These are phyloP conservation scores for Asclepias syriaca DNA, from an alignment of 257 asterid species.

Conservation along the genomic window DNA sequence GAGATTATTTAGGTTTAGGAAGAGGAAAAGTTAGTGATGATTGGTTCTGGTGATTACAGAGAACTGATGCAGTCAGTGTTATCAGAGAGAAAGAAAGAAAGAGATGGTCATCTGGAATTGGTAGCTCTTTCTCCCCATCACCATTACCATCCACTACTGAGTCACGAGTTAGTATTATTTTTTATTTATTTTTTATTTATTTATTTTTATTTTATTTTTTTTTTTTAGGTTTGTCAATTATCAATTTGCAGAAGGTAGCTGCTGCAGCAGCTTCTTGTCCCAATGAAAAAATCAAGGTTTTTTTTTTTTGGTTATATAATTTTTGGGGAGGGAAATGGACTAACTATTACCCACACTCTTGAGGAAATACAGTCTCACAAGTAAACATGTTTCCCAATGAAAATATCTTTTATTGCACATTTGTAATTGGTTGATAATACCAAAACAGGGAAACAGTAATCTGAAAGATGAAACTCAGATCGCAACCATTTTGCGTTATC, in stretches of 20 bases:
- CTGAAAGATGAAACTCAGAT: too few species aligned
- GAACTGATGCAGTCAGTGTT: background rate
- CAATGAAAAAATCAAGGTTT: background rate
- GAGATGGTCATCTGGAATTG: background rate
- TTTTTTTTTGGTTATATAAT: background rate
- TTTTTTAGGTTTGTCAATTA: too few species aligned
- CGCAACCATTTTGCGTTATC: too few species aligned
- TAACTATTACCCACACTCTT: constrained; percentile 1
- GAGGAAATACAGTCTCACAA: constrained; percentile 1
- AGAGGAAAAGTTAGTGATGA: constrained; percentile 4
- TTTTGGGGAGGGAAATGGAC: background rate
- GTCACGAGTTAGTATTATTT: background rate
- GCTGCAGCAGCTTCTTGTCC: background rate
- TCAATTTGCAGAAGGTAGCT: background rate
- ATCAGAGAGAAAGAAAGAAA: background rate
- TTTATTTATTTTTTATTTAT: too few species aligned
- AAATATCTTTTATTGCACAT: too few species aligned
- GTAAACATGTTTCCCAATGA: background rate
- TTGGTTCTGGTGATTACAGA: constrained; percentile 6
- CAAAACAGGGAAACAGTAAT: too few species aligned
- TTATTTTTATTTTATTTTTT: too few species aligned
- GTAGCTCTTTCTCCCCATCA: background rate
- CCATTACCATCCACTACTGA: background rate
- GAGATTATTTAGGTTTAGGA: background rate
- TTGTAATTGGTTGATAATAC: too few species aligned